Evolutionary conservation across 2,329 filamentous ascomycete genomes (phyloP), one percentile per base, ranked within the genome.

Genomic region (Cladosporium velox): DNA sequence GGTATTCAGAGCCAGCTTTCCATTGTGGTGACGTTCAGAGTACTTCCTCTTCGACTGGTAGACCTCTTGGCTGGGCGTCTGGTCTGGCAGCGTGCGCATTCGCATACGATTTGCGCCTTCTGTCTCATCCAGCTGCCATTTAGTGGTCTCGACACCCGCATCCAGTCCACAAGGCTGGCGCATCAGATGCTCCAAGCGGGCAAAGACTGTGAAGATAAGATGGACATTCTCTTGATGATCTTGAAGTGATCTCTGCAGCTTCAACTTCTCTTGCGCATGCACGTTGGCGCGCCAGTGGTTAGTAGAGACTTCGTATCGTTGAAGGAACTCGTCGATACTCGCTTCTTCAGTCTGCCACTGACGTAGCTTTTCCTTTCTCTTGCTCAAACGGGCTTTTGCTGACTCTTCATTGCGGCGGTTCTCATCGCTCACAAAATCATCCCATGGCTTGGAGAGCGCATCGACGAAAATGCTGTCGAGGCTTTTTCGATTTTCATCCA

Each of bases 41-140:
- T 82, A 82, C 73, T 89, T 92, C 57, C 91, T 85, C 77, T 97
- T 98, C 0, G 95, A 92, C 71, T 93, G 91, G 73, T 93, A 96
- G 57, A 90, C 87, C 65, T 91, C 88, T 64, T 89, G 85, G 28
- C 88, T 85, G 0, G 85, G 83, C 0, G 86, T 86, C 65, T 87
- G 87, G 75, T 97, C 93, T 0, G 93, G 91, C 1, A 97, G 84
- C 60, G 97, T 86, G 32, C 95, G 88, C 72, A 97, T 84, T 18
- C 96, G 88, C 92, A 98, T 98, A 21, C 96, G 89, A 76, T 97
- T 97, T 12, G 93, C 89, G 12, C 95, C 94, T 80, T 99, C 95
- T 0, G 95, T 98, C 72, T 96, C 90, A 75, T 99, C 95, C 15
- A 99, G 86, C 72, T 94, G 93, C 94, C 94, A 99, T 76, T 91